Conservation (phyloP, 768 basidiomycete species). For the Boletus reticulatus region DNA sequence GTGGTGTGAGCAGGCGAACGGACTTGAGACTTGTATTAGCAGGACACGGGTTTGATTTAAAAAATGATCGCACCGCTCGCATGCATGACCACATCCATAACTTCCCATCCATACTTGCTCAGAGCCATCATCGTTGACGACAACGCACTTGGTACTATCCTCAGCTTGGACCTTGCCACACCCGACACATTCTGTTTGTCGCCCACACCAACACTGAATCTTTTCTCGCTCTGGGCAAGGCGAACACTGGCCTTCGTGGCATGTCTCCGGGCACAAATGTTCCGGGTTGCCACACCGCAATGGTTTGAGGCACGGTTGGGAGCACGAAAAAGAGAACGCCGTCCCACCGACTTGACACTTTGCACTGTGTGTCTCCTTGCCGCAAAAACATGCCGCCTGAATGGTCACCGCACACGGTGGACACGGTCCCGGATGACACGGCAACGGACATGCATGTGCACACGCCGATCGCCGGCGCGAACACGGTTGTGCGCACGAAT, state of each 20-base stretch:
- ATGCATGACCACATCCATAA: slow-evolving; percentile 58
- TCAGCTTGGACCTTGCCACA: slow-evolving; percentile 66
- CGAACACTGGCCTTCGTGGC: slow-evolving; percentile 76
- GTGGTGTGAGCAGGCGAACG: slow-evolving; percentile 79
- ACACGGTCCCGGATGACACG: slow-evolving; percentile 95
- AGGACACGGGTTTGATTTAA: background rate
- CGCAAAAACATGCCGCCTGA: slow-evolving; percentile 78
- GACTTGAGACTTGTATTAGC: slow-evolving; percentile 32
- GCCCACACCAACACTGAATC: slow-evolving; percentile 80
- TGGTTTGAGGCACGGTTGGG: slow-evolving; percentile 35
- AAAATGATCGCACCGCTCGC: slow-evolving; percentile 47
- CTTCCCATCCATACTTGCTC: slow-evolving; percentile 63
- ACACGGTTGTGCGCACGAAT: slow-evolving; percentile 74
- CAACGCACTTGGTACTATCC: slow-evolving; percentile 33
- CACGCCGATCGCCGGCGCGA: slow-evolving; percentile 59
- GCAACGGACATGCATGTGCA: slow-evolving; percentile 76
- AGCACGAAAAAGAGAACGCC: slow-evolving; percentile 34
- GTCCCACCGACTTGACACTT: slow-evolving; percentile 49
- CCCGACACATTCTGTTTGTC: slow-evolving; percentile 48
- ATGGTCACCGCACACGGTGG: slow-evolving; percentile 88
- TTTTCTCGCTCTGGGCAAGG: slow-evolving; percentile 56
- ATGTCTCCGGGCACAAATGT: slow-evolving; percentile 67
- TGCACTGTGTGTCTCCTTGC: slow-evolving; percentile 40
- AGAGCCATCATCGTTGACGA: slow-evolving; percentile 28
- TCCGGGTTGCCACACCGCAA: slow-evolving; percentile 62